phyloP scores from a whole-genome alignment of 495 filamentous ascomycete genomes.

The Evansstolkia leycettana region DNA sequence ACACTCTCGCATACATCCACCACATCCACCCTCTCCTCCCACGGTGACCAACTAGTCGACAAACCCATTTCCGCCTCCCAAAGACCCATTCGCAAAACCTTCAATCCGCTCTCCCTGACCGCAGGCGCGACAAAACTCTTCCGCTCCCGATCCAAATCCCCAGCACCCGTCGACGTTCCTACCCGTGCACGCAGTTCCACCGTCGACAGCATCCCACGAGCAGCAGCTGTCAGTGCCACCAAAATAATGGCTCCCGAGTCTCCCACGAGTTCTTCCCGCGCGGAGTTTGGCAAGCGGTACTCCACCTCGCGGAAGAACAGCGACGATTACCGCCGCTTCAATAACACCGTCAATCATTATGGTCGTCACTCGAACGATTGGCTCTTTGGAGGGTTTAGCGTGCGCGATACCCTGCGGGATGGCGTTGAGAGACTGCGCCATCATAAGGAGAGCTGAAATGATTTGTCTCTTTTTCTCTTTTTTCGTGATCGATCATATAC shows the following conservation, averaged over 20 bases:
- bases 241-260: background rate
- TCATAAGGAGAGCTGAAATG: slow-evolving; percentile 10
- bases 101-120: background rate
- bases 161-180: background rate
- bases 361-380: slow-evolving; percentile 39
- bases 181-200: background rate
- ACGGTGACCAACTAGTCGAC: background rate
- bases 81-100: background rate
- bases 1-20: background rate
- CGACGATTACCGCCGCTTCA: background rate
- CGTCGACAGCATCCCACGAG: background rate
- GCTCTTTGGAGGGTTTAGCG: slow-evolving; percentile 37
- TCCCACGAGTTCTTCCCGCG: background rate
- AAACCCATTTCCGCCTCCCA: background rate
- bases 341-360: slow-evolving; percentile 25
- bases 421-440: slow-evolving; percentile 38
- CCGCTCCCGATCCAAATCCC: background rate
- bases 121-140: too few species aligned
- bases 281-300: background rate
- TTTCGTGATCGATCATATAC: too few species aligned
- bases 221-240: background rate
- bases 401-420: slow-evolving; percentile 33
- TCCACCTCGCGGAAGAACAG: background rate
- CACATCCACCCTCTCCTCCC: background rate
- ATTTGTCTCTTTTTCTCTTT: slow-evolving; percentile 20